These are phyloP conservation scores for Fomitiporia mediterranea DNA, from an alignment of 1,284 basidiomycete species.

Conservation along the genomic window DNA sequence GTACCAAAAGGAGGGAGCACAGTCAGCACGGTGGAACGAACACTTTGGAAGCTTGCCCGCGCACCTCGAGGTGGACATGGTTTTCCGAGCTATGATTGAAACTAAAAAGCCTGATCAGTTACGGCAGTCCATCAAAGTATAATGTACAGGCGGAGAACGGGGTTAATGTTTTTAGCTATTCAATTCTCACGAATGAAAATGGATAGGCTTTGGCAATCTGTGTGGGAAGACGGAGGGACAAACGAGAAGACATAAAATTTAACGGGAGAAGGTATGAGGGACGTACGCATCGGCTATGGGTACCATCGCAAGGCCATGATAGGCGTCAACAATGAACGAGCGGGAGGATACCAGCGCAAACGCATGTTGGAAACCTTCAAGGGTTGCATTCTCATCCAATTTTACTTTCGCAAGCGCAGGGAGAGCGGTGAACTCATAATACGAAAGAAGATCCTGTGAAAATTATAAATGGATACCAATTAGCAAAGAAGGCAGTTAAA, in stretches of 20 bases:
- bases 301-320: conserved; percentile 82
- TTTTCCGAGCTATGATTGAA: conserved; percentile 81
- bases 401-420: conserved; percentile 32
- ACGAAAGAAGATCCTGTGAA: conserved; percentile 45
- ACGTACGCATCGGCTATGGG: conserved; percentile 85
- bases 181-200: neutral
- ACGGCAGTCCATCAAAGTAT: neutral
- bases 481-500: neutral
- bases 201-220: neutral
- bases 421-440: conserved; percentile 40
- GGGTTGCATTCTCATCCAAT: conserved; percentile 26
- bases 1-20: neutral
- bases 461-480: conserved; percentile 1
- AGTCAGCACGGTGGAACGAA: neutral
- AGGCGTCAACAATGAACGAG: conserved; percentile 84
- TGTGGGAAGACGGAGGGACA: neutral
- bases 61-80: conserved; percentile 74
- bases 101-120: conserved; percentile 33
- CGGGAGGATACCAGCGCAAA: conserved; percentile 83
- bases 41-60: conserved; percentile 16
- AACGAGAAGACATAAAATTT: neutral
- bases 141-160: conserved; percentile 3
- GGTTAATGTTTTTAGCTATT: conserved; percentile 3
- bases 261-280: neutral
- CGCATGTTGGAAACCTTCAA: conserved; percentile 60